phyloP scores from a whole-genome alignment of 2,329 filamentous ascomycete genomes.

The Scedosporium boydii region DNA sequence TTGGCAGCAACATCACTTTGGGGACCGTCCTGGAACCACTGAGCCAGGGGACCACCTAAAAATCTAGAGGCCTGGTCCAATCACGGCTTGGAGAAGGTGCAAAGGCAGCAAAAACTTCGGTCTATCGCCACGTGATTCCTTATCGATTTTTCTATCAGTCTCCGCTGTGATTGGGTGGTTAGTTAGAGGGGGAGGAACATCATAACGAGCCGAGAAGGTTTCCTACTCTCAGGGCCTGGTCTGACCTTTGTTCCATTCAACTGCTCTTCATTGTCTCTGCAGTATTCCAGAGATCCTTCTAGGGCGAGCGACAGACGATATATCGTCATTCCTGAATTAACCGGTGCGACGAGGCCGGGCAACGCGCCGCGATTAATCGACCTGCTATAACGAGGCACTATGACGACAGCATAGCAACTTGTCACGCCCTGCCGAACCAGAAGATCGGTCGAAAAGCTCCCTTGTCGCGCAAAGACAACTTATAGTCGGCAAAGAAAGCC shows the following conservation, averaged over 20 bases:
- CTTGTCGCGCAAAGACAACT: background rate
- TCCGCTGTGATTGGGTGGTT: background rate
- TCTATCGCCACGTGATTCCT: constrained; percentile 5
- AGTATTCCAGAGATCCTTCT: background rate
- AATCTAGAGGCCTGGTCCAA: background rate
- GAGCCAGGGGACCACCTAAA: background rate
- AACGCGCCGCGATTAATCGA: background rate
- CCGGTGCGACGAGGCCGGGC: too few species aligned
- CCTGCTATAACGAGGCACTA: background rate
- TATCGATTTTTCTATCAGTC: constrained; percentile 5
- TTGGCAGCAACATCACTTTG: background rate
- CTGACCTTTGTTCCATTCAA: background rate
- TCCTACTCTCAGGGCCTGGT: background rate
- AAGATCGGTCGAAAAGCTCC: background rate
- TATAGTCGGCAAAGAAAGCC: background rate
- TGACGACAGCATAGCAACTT: background rate
- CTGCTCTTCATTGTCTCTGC: background rate
- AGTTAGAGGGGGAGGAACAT: background rate
- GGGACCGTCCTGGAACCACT: background rate
- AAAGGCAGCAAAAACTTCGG: background rate
- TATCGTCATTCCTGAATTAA: too few species aligned
- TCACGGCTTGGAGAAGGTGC: background rate
- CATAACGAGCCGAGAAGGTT: background rate
- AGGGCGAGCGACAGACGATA: too few species aligned
- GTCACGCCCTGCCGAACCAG: background rate